Evolutionary conservation across 2,329 filamentous ascomycete genomes (phyloP), one percentile per base, ranked within the genome.

Genomic region (Microcyclosporella mali): DNA sequence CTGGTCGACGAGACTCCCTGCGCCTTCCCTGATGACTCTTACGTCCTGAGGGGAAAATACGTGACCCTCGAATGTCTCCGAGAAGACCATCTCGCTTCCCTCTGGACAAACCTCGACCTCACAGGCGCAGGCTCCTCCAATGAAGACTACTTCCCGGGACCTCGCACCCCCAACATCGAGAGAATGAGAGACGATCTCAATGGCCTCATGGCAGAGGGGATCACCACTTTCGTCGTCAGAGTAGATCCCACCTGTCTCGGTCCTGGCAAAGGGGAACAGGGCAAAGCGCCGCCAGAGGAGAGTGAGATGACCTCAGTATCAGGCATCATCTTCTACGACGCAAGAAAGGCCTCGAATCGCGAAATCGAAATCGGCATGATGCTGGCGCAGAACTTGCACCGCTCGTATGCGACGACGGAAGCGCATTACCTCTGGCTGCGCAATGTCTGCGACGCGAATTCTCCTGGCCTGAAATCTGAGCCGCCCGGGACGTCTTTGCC

Each of bases 341-440:
- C 68, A 41, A 72, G 78, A 37, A 64, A 70, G 3, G 66, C 72
- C 0, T 49, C 55, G 0, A 66, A 81, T 41, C 66, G 71, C 2
- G 65, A 67, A 16, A 62, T 82, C 1, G 81, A 84, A 51, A 70
- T 82, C 17, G 81, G 80, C 2, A 64, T 66, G 46, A 65, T 83
- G 12, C 61, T 79, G 9, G 75, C 77, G 48, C 68, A 73, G 0
- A 60, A 66, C 0, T 56, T 83, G 12, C 73, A 78, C 55, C 69
- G 72, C 11, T 81, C 77, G 0, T 67, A 68, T 0, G 70, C 67
- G 6, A 73, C 77, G 0, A 83, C 78, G 0, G 80, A 83, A 56
- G 69, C 71, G 0, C 68, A 76, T 47, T 81, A 74, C 46, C 62
- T 83, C 1, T 57, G 81, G n/a, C 67, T 76, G 33, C 64, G 65